phyloP scores from a whole-genome alignment of 1,284 basidiomycete genomes.

The Leccinum holopus region DNA sequence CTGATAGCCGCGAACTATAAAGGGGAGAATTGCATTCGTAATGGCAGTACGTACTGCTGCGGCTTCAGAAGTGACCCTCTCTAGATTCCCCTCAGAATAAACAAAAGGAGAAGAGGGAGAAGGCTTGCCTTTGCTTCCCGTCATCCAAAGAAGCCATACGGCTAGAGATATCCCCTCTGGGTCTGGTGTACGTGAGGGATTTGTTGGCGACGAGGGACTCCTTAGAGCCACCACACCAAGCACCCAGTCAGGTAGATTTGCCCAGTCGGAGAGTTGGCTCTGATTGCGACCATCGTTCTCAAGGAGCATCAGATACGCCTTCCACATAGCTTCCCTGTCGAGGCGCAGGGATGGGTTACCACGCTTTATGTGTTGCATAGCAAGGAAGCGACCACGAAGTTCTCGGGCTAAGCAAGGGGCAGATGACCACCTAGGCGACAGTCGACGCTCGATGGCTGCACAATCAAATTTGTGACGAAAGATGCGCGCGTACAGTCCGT shows the following conservation, averaged over 20 bases:
- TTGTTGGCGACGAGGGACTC: conserved; percentile 8
- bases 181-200: conserved; percentile 23
- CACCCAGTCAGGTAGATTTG: conserved; percentile 34
- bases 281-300: conserved; percentile 72
- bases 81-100: conserved; percentile 23
- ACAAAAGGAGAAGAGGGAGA: conserved; percentile 2
- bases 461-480: conserved; percentile 63
- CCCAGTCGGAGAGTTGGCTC: conserved; percentile 48
- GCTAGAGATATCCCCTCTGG: conserved; percentile 42
- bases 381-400: conserved; percentile 39
- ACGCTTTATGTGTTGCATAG: conserved; percentile 40
- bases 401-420: conserved; percentile 39
- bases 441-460: conserved; percentile 53
- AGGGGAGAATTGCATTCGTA: conserved; percentile 32
- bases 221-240: conserved; percentile 22
- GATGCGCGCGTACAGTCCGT: conserved; percentile 57
- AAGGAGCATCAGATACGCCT: conserved; percentile 62
- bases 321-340: conserved; percentile 50
- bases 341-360: conserved; percentile 20
- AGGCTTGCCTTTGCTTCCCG: conserved; percentile 43
- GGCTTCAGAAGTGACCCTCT: conserved; percentile 22
- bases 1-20: conserved; percentile 37
- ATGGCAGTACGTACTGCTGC: conserved; percentile 23
- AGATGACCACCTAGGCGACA: conserved; percentile 42
- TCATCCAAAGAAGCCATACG: conserved; percentile 60